phyloP scores from a whole-genome alignment of 495 filamentous ascomycete genomes.

The Hypoxylon subgilvum region DNA sequence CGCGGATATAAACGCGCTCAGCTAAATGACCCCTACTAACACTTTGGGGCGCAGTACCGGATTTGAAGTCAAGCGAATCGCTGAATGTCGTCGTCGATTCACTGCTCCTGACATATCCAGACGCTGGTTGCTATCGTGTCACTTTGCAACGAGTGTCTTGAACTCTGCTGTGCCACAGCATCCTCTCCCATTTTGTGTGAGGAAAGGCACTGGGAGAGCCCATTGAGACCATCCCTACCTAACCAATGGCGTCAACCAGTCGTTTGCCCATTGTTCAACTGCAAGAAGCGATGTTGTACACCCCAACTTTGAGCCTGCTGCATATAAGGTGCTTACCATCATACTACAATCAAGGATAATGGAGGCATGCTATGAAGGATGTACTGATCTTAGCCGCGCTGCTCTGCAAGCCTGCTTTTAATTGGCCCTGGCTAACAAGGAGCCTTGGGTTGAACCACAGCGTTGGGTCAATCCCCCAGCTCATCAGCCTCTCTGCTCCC shows the following conservation, averaged over 20 bases:
- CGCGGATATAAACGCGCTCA: too few species aligned
- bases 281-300: slow-evolving; percentile 19
- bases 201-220: too few species aligned
- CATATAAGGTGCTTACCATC: neutral
- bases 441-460: slow-evolving; percentile 24
- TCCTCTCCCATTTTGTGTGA: too few species aligned
- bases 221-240: too few species aligned
- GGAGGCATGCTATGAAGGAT: slow-evolving; percentile 20
- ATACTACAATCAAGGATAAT: neutral
- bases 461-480: slow-evolving; percentile 31
- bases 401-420: neutral
- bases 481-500: neutral
- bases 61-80: too few species aligned
- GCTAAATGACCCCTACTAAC: too few species aligned
- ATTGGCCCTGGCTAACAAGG: slow-evolving; percentile 28
- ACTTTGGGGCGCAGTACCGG: too few species aligned
- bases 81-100: too few species aligned
- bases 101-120: too few species aligned
- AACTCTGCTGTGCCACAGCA: too few species aligned
- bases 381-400: slow-evolving; percentile 29
- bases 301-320: neutral
- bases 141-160: too few species aligned
- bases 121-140: too few species aligned
- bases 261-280: neutral
- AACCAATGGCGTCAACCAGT: neutral